phyloP scores from a whole-genome alignment of 2,329 filamentous ascomycete genomes.

The Nemania sp. region DNA sequence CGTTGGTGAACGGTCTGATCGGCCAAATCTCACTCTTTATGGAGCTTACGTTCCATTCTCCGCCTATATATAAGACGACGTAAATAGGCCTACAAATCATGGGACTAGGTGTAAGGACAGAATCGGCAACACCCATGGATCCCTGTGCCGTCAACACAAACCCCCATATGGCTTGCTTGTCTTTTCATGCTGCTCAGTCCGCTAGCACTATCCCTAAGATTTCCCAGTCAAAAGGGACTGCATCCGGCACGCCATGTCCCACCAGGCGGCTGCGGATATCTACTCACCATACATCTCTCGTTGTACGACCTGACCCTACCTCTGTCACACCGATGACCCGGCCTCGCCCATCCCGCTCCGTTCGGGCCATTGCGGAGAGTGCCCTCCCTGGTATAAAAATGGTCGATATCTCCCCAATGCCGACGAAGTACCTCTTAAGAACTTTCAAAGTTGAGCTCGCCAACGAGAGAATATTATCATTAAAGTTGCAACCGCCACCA shows the following conservation, averaged over 20 bases:
- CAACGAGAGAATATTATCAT: slow-evolving; percentile 46
- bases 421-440: slow-evolving; percentile 45
- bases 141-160: slow-evolving; percentile 32
- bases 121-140: slow-evolving; percentile 30
- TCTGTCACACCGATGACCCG: slow-evolving; percentile 42
- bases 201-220: slow-evolving; percentile 24
- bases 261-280: slow-evolving; percentile 35
- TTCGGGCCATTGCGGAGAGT: slow-evolving; percentile 43
- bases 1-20: slow-evolving; percentile 5
- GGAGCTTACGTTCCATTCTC: slow-evolving; percentile 20
- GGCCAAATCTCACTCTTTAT: slow-evolving; percentile 11
- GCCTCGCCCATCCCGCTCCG: slow-evolving; percentile 37
- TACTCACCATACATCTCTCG: slow-evolving; percentile 32
- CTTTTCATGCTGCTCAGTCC: slow-evolving; percentile 30
- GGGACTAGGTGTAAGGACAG: slow-evolving; percentile 30
- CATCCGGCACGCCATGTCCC: slow-evolving; percentile 34
- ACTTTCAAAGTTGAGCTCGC: slow-evolving; percentile 49
- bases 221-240: slow-evolving; percentile 33
- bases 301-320: slow-evolving; percentile 32
- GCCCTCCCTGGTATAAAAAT: slow-evolving; percentile 40
- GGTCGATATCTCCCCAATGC: slow-evolving; percentile 40
- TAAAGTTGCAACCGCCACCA: slow-evolving; percentile 50
- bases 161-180: slow-evolving; percentile 30
- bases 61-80: slow-evolving; percentile 17
- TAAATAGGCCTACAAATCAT: slow-evolving; percentile 29